Percentiles rank a stretch among this genome's conserved stretches.
phyloP scores from a whole-genome alignment of 1,284 basidiomycete species.

The Ganoderma resinaceum region DNA sequence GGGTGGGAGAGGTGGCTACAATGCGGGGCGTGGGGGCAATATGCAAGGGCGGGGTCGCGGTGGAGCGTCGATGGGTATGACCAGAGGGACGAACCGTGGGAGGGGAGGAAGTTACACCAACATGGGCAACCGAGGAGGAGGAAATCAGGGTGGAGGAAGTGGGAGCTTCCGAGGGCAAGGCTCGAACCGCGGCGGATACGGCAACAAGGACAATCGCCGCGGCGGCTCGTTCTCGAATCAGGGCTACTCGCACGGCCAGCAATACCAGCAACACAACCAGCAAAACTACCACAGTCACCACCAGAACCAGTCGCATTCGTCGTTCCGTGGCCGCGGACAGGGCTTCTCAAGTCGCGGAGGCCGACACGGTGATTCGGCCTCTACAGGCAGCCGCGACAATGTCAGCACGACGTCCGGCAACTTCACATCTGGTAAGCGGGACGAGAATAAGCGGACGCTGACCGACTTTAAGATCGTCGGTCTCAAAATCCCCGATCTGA shows the following conservation, averaged over 20 bases:
- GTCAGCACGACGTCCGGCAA: conserved; percentile 41
- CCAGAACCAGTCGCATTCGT: conserved; percentile 38
- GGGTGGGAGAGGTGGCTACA: conserved; percentile 49
- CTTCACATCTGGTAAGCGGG: conserved; percentile 66
- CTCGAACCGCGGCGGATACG: conserved; percentile 64
- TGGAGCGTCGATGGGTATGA: conserved; percentile 51
- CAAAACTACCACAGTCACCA: conserved; percentile 32
- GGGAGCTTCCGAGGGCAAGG: conserved; percentile 61
- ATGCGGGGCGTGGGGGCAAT: conserved; percentile 41
- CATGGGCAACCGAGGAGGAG: conserved; percentile 43
- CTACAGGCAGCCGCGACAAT: conserved; percentile 38
- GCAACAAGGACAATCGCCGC: conserved; percentile 66
- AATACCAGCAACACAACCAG: conserved; percentile 40
- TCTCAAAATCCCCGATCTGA: conserved; percentile 77
- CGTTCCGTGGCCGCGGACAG: conserved; percentile 52
- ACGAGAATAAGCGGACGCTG: conserved; percentile 84
- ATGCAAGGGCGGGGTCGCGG: conserved; percentile 54
- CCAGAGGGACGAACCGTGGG: conserved; percentile 50
- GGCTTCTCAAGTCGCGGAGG: conserved; percentile 53
- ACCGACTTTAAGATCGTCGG: conserved; percentile 97
- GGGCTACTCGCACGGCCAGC: conserved; percentile 46
- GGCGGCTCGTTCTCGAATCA: conserved; percentile 62
- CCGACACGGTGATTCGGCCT: conserved; percentile 55
- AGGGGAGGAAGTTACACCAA: conserved; percentile 50
- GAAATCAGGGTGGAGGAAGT: conserved; percentile 39